These are phyloP conservation scores for Sarcocystis neurona DNA, from an alignment of 169 alveolate species.

Conservation along the genomic window DNA sequence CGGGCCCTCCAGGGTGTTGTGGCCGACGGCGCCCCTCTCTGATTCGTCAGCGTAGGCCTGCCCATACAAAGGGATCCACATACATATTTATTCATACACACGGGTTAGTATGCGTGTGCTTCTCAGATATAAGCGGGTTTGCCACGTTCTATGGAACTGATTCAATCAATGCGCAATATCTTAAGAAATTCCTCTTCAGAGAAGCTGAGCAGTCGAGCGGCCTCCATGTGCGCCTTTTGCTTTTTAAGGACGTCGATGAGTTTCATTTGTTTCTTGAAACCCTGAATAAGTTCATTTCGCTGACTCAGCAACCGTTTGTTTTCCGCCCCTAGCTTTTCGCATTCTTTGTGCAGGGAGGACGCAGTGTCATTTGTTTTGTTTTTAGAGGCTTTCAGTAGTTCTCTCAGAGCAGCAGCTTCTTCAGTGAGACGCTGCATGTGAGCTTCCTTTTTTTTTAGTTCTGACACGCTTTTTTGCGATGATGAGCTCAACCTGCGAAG, in stretches of 20 bases:
- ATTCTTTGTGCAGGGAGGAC: not conserved
- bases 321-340: conserved; percentile 48
- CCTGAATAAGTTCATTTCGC: conserved; percentile 79
- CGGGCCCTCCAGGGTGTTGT: too few species aligned
- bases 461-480: not conserved
- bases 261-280: conserved; percentile 83
- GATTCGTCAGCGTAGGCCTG: too few species aligned
- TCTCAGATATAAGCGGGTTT: too few species aligned
- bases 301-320: conserved; percentile 66
- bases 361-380: not conserved
- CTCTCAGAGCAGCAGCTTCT: not conserved
- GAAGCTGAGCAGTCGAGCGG: conserved; percentile 81
- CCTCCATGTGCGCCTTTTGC: conserved; percentile 85
- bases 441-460: not conserved
- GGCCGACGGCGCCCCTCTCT: too few species aligned
- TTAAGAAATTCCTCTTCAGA: conserved; percentile 85
- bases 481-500: not conserved
- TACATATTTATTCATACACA: too few species aligned
- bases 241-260: conserved; percentile 84
- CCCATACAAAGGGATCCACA: too few species aligned
- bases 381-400: not conserved
- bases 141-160: not conserved
- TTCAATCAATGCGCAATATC: conserved; percentile 32
- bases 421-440: not conserved
- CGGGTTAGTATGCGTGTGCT: too few species aligned